Conservation (phyloP, 2,329 filamentous ascomycete species). For the Penicillium sp. region DNA sequence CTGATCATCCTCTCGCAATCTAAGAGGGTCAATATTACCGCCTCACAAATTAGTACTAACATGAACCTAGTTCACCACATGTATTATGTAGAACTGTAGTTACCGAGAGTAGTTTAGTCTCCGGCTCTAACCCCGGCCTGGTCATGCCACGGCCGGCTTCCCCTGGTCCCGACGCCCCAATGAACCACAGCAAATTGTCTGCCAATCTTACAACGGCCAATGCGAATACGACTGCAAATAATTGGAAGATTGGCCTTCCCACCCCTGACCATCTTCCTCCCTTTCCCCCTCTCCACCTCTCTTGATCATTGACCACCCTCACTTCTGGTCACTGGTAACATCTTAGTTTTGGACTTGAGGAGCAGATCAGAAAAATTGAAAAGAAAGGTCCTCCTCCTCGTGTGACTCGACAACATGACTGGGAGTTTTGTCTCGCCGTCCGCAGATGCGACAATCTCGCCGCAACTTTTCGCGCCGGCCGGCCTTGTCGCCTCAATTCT, state of each 20-base stretch:
- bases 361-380: neutral
- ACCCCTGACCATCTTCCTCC: slow-evolving; percentile 29
- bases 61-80: too few relatives aligned
- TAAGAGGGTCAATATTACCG: neutral
- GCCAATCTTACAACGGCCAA: slow-evolving; percentile 10
- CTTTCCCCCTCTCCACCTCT: slow-evolving; percentile 24
- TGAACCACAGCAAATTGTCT: neutral
- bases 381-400: slow-evolving; percentile 2
- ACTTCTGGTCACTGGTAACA: slow-evolving; percentile 1
- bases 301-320: neutral
- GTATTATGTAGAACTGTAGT: too few relatives aligned
- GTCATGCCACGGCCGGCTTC: neutral
- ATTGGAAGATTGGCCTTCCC: slow-evolving; percentile 27
- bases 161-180: neutral
- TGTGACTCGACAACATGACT: slow-evolving; percentile 54
- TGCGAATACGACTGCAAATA: slow-evolving; percentile 6
- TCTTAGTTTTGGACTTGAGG: slow-evolving; percentile 9
- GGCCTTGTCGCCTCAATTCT: slow-evolving; percentile 59
- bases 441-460: slow-evolving; percentile 63
- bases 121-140: too few relatives aligned
- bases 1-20: neutral
- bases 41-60: neutral
- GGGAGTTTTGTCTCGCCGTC: slow-evolving; percentile 71
- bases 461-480: slow-evolving; percentile 53
- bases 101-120: too few relatives aligned